Percentiles rank a stretch among this genome's conserved stretches.
phyloP scores from a whole-genome alignment of 306 rosid genomes.

The Cercis canadensis region DNA sequence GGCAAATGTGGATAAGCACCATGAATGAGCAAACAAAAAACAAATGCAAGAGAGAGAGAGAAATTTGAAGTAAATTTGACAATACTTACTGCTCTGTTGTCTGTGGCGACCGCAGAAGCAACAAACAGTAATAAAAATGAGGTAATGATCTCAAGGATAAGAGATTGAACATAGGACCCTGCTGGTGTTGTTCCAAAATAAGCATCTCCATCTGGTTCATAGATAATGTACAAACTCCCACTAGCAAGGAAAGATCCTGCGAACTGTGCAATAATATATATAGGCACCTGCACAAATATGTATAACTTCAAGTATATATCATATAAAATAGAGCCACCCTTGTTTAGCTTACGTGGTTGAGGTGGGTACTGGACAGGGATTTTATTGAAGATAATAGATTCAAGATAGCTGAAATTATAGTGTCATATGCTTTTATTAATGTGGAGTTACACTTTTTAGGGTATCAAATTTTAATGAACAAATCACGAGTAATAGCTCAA shows the following conservation, averaged over 20 bases:
- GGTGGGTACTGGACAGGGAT: not conserved
- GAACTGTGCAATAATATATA: slow-evolving; percentile 56
- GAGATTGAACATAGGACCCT: slow-evolving; percentile 53
- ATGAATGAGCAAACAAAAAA: not conserved
- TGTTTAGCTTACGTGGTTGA: too few species aligned
- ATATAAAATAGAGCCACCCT: too few species aligned
- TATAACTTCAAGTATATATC: not conserved
- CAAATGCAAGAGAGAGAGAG: not conserved
- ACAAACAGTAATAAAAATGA: slow-evolving; percentile 75
- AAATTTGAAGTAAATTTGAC: not conserved
- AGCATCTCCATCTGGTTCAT: slow-evolving; percentile 29
- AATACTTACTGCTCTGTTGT: slow-evolving; percentile 65
- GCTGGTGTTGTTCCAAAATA: slow-evolving; percentile 64
- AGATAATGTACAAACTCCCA: slow-evolving; percentile 55
- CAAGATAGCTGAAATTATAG: too few species aligned
- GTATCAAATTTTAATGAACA: too few species aligned
- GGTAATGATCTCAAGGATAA: slow-evolving; percentile 58
- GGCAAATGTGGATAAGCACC: not conserved
- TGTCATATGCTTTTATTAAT: too few species aligned
- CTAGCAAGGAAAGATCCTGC: slow-evolving; percentile 68
- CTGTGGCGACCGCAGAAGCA: slow-evolving; percentile 74
- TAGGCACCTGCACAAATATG: slow-evolving; percentile 53
- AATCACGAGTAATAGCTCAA: too few species aligned
- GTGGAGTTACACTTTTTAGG: too few species aligned
- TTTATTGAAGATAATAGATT: too few species aligned